phyloP scores from a whole-genome alignment of 495 filamentous ascomycete species.

The Talaromyces liani region DNA sequence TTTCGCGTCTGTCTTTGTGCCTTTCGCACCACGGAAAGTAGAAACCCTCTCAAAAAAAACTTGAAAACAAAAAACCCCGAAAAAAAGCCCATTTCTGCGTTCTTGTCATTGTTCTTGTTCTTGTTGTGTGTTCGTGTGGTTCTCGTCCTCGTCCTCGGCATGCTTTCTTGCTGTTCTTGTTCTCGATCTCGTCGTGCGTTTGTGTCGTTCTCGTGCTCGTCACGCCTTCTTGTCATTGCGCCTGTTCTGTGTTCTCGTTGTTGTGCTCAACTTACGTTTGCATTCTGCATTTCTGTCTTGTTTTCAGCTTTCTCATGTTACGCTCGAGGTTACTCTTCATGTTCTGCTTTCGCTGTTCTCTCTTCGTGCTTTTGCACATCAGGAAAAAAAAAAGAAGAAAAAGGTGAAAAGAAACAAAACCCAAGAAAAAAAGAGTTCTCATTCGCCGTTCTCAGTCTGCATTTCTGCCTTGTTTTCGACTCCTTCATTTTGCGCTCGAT shows the following conservation, averaged over 20 bases:
- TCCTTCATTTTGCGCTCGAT: neutral
- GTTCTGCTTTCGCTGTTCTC: neutral
- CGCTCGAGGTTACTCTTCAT: neutral
- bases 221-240: too few relatives aligned
- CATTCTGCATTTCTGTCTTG: neutral
- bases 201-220: too few relatives aligned
- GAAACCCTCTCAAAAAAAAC: conserved; percentile 4
- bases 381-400: neutral
- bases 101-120: too few relatives aligned
- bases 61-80: neutral
- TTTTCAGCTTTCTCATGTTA: neutral
- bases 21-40: neutral
- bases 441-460: neutral
- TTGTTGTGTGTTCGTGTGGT: neutral
- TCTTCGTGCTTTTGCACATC: neutral
- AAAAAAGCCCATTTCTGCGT: neutral
- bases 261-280: neutral
- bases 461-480: neutral
- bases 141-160: neutral
- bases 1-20: neutral
- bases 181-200: neutral
- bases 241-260: too few relatives aligned
- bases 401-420: neutral
- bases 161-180: neutral
- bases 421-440: neutral